Evolutionary conservation across 768 basidiomycete species (phyloP).

Genomic region (Saitozyma podzolica): DNA sequence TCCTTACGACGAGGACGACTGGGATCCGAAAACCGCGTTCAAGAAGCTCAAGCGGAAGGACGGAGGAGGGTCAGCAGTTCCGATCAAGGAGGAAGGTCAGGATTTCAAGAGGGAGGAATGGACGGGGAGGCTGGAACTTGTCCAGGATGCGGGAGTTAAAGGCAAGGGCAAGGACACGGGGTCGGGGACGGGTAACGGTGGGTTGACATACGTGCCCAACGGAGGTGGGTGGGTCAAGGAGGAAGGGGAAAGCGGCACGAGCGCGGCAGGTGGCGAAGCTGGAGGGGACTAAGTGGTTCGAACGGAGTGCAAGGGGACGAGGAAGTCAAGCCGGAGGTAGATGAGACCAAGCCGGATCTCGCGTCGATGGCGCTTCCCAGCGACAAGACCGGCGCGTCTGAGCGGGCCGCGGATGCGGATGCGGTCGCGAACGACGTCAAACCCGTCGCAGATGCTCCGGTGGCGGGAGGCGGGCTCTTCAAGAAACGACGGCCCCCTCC

Average conservation of each 20-base stretch:
- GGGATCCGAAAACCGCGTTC: slow-evolving; percentile 72
- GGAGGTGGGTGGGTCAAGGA: slow-evolving; percentile 16
- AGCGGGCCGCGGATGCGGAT: not conserved
- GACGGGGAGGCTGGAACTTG: slow-evolving; percentile 18
- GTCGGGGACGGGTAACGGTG: slow-evolving; percentile 4
- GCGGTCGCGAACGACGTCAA: slow-evolving; percentile 3
- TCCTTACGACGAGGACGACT: slow-evolving; percentile 72
- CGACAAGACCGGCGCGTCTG: too few relatives aligned
- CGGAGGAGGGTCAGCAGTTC: slow-evolving; percentile 6
- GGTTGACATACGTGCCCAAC: not conserved
- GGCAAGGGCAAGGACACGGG: slow-evolving; percentile 1
- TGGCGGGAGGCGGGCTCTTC: slow-evolving; percentile 42
- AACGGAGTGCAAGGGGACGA: too few relatives aligned
- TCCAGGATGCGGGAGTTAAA: slow-evolving; percentile 9
- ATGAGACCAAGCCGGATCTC: not conserved
- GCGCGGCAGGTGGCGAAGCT: not conserved
- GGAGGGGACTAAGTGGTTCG: too few relatives aligned
- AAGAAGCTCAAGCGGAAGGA: slow-evolving; percentile 62
- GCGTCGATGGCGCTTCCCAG: too few relatives aligned
- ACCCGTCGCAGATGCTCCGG: not conserved
- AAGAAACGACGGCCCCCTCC: slow-evolving; percentile 52
- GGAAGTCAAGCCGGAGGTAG: not conserved
- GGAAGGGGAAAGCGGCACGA: slow-evolving; percentile 4
- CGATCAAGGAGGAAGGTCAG: slow-evolving; percentile 20
- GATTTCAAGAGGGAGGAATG: slow-evolving; percentile 14